These are phyloP conservation scores for Hemileia vastatrix DNA, from an alignment of 1,284 basidiomycete species.

Conservation along the genomic window DNA sequence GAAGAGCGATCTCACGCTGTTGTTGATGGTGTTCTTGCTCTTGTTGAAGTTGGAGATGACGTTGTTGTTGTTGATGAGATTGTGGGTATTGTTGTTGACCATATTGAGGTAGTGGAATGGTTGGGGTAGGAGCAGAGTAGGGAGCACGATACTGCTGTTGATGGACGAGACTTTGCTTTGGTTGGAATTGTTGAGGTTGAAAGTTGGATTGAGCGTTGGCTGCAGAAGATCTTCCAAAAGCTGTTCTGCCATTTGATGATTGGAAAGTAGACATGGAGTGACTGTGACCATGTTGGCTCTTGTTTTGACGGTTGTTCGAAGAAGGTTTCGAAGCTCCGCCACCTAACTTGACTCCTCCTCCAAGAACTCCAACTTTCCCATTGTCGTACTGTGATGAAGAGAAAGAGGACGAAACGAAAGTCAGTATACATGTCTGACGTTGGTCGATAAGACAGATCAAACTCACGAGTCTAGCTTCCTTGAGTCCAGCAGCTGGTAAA, in stretches of 20 bases:
- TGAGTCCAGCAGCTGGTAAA: neutral
- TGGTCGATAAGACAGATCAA: too few relatives aligned
- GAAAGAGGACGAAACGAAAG: too few relatives aligned
- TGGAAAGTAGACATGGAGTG: neutral
- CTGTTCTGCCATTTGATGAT: neutral
- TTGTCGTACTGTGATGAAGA: constrained; percentile 27
- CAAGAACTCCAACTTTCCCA: constrained; percentile 37
- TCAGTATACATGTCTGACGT: too few relatives aligned
- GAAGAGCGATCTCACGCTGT: neutral
- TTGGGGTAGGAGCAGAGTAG: constrained; percentile 28
- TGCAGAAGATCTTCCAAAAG: neutral
- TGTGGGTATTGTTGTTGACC: neutral
- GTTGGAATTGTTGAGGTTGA: neutral
- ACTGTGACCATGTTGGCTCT: neutral
- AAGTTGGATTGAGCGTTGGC: neutral
- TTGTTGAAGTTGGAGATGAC: neutral
- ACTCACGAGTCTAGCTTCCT: neutral
- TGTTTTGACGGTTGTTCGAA: neutral
- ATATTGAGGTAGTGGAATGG: constrained; percentile 24
- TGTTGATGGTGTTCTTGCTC: neutral
- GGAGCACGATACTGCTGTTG: constrained; percentile 3
- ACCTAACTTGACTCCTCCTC: constrained; percentile 34
- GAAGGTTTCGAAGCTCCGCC: constrained; percentile 5
- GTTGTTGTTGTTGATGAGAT: neutral
- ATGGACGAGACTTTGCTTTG: neutral